A percentile compares a stretch with the other conserved stretches of the same genome.
These are phyloP conservation scores for Metschnikowia amazonensis DNA, from an alignment of 805 yeast species.

Conservation along the genomic window DNA sequence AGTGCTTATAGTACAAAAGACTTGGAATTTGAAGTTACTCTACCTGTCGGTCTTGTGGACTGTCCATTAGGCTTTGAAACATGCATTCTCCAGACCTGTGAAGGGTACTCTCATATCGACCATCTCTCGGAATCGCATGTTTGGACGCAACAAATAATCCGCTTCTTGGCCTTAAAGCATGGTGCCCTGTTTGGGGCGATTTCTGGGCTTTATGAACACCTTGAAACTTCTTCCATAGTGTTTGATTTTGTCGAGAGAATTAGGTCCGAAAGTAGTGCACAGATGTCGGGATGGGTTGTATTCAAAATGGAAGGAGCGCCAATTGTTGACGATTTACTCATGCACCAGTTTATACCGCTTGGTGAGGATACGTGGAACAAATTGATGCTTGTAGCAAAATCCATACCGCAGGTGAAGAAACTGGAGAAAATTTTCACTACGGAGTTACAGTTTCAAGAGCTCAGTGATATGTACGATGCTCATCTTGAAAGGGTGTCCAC, in stretches of 20 bases:
- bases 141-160: slow-evolving; percentile 33
- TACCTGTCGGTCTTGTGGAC: slow-evolving; percentile 24
- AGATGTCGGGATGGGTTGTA: slow-evolving; percentile 5
- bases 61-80: slow-evolving; percentile 21
- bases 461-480: slow-evolving; percentile 18
- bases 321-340: slow-evolving; percentile 1
- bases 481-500: slow-evolving; percentile 3
- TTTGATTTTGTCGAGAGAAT: slow-evolving; percentile 7
- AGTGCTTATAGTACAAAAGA: slow-evolving; percentile 1
- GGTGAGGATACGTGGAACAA: slow-evolving; percentile 53
- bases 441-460: slow-evolving; percentile 15
- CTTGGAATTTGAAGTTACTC: slow-evolving; percentile 5
- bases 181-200: slow-evolving; percentile 22
- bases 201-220: slow-evolving; percentile 18
- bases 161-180: slow-evolving; percentile 32
- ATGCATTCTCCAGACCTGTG: slow-evolving; percentile 18
- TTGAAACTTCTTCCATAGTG: slow-evolving; percentile 10
- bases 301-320: slow-evolving; percentile 9
- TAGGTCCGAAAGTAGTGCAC: background rate
- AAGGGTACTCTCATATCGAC: slow-evolving; percentile 13
- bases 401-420: slow-evolving; percentile 18
- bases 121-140: slow-evolving; percentile 21
- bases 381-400: slow-evolving; percentile 35
- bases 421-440: slow-evolving; percentile 8
- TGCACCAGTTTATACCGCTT: slow-evolving; percentile 37